A percentile compares a stretch with the other conserved stretches of the same genome.
phyloP scores from a whole-genome alignment of 2,329 filamentous ascomycete genomes.

The Leptodontidium sp. region DNA sequence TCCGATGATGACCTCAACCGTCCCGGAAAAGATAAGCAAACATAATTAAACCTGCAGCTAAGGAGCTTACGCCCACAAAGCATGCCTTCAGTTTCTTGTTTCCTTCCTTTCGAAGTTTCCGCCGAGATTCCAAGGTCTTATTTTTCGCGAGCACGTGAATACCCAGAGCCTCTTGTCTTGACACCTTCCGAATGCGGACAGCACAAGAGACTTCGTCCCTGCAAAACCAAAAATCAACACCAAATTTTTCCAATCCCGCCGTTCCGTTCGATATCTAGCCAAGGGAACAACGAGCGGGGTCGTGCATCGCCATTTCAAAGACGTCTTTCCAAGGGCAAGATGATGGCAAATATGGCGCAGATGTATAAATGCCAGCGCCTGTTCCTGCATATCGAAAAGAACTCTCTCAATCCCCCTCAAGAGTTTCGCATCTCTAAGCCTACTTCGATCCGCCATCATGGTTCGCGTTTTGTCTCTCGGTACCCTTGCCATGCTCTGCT shows the following conservation, averaged over 20 bases:
- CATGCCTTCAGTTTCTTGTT: slow-evolving; percentile 4
- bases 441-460: slow-evolving; percentile 5
- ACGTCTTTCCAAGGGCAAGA: not conserved
- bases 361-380: slow-evolving; percentile 16
- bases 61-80: not conserved
- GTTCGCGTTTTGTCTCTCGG: slow-evolving; percentile 11
- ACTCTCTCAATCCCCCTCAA: slow-evolving; percentile 19
- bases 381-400: not conserved
- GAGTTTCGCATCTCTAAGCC: not conserved
- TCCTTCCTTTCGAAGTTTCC: slow-evolving; percentile 19
- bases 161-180: slow-evolving; percentile 11
- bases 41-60: not conserved
- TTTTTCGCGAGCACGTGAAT: slow-evolving; percentile 15
- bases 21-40: not conserved
- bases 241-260: not conserved
- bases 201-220: not conserved
- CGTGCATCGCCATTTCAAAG: not conserved
- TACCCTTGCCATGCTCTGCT: slow-evolving; percentile 15
- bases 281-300: slow-evolving; percentile 16
- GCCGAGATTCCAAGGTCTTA: slow-evolving; percentile 10
- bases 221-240: not conserved
- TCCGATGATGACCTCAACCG: not conserved
- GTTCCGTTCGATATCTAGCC: slow-evolving; percentile 2
- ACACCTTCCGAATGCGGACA: slow-evolving; percentile 2
- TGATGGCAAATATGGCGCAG: slow-evolving; percentile 5